These are phyloP conservation scores for Salix arbutifolia DNA, from an alignment of 345 rosid genomes.

Conservation along the genomic window DNA sequence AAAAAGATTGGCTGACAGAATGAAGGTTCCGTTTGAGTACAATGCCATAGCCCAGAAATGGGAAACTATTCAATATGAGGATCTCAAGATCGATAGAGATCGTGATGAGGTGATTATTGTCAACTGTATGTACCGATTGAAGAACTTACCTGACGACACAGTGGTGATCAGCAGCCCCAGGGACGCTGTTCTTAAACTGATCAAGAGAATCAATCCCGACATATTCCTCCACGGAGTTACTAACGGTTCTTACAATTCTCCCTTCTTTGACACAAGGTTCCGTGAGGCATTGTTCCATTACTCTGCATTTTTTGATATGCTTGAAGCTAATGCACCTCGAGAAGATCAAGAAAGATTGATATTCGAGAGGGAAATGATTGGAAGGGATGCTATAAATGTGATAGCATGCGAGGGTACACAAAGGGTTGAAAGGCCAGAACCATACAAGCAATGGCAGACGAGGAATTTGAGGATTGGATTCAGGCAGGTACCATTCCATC, in stretches of 20 bases:
- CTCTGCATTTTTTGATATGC: conserved; percentile 67
- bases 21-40: conserved; percentile 59
- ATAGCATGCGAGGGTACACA: conserved; percentile 69
- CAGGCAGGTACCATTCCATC: conserved; percentile 46
- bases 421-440: conserved; percentile 69
- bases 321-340: conserved; percentile 37
- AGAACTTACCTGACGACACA: conserved; percentile 66
- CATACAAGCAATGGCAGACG: conserved; percentile 71
- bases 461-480: conserved; percentile 46
- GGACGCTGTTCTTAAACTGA: conserved; percentile 54
- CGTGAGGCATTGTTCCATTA: conserved; percentile 64
- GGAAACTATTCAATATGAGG: conserved; percentile 68
- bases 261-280: conserved; percentile 64
- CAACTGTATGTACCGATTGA: conserved; percentile 49
- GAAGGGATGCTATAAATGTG: conserved; percentile 56
- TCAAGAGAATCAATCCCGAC: conserved; percentile 55
- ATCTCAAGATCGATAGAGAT: conserved; percentile 47
- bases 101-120: conserved; percentile 55
- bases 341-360: conserved; percentile 53
- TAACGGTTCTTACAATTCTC: conserved; percentile 64
- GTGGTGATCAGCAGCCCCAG: conserved; percentile 45
- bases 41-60: conserved; percentile 58
- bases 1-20: conserved; percentile 49
- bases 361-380: conserved; percentile 55
- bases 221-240: conserved; percentile 55